Base-by-base conservation (phyloP, 331 rosid genomes). In the Acacia concinna region DNA sequence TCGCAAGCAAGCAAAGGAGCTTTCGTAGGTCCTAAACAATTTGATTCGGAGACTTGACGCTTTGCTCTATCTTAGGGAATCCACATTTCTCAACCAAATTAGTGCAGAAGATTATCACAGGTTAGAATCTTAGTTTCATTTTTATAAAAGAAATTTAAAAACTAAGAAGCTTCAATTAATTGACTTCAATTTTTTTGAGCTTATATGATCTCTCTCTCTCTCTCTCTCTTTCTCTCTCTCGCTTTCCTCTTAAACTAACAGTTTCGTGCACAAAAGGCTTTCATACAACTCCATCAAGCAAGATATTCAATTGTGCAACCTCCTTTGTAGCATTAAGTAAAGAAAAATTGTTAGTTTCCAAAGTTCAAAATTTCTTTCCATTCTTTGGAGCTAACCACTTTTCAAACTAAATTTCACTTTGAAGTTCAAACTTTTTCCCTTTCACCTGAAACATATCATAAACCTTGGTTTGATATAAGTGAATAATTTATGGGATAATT, bases 251-350 rank as follows among this genome's bases (percentile, higher is more conserved):
- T 2, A 49, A 13, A 44, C 2, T 51, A 62, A 54, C 81, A 91
- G 91, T 80, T 84, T 89, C 88, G 97, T 94, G 23, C 98, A 92
- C 90, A 97, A 97, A 70, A 94, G 92, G 68, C 72, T 94, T 68
- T 94, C 98, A 12, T 94, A 94, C 78, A 89, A 92, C 6, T 71
- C 77, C 49, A 92, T 94, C 85, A 85, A 86, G 49, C 90, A 90
- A 12, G 95, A 94, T 43, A 25, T 60, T 66, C 95, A 89, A 51
- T 86, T 94, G 74, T 91, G 90, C 6, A 87, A 79, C 82, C 89
- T 92, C 41, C 79, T 94, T 17, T 76, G 82, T 11, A 57, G 90
- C 75, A 89, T 94, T 77, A 65, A 84, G 0, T 97, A 91, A 71
- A 85, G 97, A 57, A 94, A 91, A 84, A 85, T 94, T 9, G 97